Conservation (phyloP, 768 basidiomycete genomes). For the Pulveroboletus sp. region DNA sequence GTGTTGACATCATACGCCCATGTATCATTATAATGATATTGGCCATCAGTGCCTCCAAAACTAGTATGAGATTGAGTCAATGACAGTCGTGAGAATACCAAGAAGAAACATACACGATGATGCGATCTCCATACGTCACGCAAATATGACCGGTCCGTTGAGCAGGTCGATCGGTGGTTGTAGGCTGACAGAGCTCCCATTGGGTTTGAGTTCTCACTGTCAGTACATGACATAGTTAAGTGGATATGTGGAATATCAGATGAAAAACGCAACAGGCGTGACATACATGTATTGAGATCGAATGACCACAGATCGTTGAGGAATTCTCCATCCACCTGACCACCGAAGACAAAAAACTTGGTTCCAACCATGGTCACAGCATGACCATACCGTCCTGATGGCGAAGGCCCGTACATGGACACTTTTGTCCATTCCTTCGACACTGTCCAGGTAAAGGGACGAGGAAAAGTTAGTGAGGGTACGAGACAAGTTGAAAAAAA, state of each 20-base stretch:
- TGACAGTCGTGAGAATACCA: slow-evolving; percentile 14
- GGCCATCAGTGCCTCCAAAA: slow-evolving; percentile 98
- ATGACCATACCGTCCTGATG: slow-evolving; percentile 92
- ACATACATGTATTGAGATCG: slow-evolving; percentile 84
- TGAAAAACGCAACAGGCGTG: neutral
- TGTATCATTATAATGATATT: slow-evolving; percentile 98
- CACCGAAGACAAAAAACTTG: slow-evolving; percentile 93
- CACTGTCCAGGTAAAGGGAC: slow-evolving; percentile 43
- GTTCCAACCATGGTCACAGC: slow-evolving; percentile 90
- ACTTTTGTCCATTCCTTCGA: slow-evolving; percentile 95
- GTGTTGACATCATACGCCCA: slow-evolving; percentile 90
- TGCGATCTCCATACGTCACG: slow-evolving; percentile 75
- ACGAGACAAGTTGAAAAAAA: neutral
- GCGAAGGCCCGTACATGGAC: slow-evolving; percentile 69
- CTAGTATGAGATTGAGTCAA: slow-evolving; percentile 39
- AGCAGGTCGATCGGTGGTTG: slow-evolving; percentile 62
- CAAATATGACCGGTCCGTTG: slow-evolving; percentile 91
- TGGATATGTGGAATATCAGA: slow-evolving; percentile 1
- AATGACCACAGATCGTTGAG: slow-evolving; percentile 95
- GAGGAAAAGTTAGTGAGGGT: slow-evolving; percentile 2
- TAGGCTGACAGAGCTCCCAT: slow-evolving; percentile 80
- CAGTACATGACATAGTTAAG: slow-evolving; percentile 7
- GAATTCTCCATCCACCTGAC: slow-evolving; percentile 93
- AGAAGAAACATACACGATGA: slow-evolving; percentile 66
- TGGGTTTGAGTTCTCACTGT: slow-evolving; percentile 77